A percentile compares a stretch with the other conserved stretches of the same genome.
phyloP scores from a whole-genome alignment of 2,329 filamentous ascomycete genomes.

The Verticillium alfalfae region DNA sequence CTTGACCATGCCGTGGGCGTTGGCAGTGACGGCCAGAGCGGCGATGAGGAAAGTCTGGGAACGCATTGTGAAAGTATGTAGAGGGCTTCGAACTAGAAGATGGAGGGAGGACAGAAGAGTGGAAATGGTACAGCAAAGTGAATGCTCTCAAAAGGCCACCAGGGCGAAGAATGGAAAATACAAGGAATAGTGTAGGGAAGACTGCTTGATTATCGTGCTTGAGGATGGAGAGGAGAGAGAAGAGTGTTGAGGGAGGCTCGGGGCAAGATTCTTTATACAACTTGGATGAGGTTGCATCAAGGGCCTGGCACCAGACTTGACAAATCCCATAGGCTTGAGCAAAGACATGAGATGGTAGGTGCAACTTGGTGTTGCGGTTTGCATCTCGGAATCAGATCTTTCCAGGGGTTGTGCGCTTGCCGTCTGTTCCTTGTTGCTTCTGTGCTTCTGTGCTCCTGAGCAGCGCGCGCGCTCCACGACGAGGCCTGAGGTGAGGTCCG shows the following conservation, averaged over 20 bases:
- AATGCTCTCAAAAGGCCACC: conserved; percentile 1
- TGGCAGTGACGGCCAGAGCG: conserved; percentile 27
- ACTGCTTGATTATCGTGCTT: not conserved
- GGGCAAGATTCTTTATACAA: not conserved
- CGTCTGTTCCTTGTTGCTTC: not conserved
- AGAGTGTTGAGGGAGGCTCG: not conserved
- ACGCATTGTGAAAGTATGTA: conserved; percentile 9
- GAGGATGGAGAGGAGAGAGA: conserved; percentile 2
- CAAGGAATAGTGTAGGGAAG: not conserved
- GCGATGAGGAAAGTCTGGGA: conserved; percentile 31
- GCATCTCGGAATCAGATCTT: not conserved
- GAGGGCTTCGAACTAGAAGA: conserved; percentile 4
- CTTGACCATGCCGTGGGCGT: conserved; percentile 54
- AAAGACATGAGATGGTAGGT: not conserved
- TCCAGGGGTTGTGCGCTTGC: not conserved
- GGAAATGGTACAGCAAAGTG: not conserved
- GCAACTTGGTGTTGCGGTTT: not conserved
- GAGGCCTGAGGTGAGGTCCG: not conserved
- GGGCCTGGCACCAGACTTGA: not conserved
- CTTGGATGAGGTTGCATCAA: not conserved
- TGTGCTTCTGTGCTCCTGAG: not conserved
- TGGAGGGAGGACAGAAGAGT: not conserved
- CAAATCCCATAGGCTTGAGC: not conserved
- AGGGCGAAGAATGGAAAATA: conserved; percentile 1
- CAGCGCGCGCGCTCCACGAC: not conserved